Percentiles rank a stretch among this genome's conserved stretches.
Evolutionary conservation across 1,284 basidiomycete genomes (phyloP).

Genomic region (Leccinum pallidistipes): DNA sequence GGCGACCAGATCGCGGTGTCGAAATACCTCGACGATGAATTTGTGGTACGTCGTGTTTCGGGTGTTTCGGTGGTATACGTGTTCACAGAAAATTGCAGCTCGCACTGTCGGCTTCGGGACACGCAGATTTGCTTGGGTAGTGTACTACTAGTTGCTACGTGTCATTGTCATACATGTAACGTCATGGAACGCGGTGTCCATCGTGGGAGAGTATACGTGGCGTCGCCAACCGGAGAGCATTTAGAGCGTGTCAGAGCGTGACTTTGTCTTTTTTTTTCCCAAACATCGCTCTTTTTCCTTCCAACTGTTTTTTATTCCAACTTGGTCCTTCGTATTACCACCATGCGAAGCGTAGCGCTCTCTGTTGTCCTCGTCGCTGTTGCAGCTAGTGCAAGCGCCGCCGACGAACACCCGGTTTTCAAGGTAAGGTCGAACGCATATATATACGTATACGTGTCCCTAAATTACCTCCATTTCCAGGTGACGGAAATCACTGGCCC

Average conservation of each 20-base stretch:
- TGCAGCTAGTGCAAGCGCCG: conserved; percentile 58
- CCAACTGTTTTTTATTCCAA: conserved; percentile 31
- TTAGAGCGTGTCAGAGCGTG: conserved; percentile 32
- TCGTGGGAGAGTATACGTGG: conserved; percentile 52
- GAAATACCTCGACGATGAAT: conserved; percentile 93
- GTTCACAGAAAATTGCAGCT: conserved; percentile 47
- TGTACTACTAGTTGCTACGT: neutral
- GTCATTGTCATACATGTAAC: neutral
- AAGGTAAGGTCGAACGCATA: conserved; percentile 44
- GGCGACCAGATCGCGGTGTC: conserved; percentile 93
- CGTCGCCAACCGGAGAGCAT: conserved; percentile 38
- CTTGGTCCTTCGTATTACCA: conserved; percentile 63
- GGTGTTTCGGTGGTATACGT: neutral
- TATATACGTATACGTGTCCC: conserved; percentile 5
- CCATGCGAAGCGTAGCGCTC: conserved; percentile 83
- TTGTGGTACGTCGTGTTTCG: conserved; percentile 63
- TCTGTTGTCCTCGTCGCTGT: conserved; percentile 67
- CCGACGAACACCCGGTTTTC: conserved; percentile 65
- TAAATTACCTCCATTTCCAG: conserved; percentile 41
- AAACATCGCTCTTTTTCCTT: conserved; percentile 31
- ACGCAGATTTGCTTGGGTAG: conserved; percentile 82
- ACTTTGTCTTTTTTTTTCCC: conserved; percentile 17
- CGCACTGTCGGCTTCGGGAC: conserved; percentile 87
- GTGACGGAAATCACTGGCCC: conserved; percentile 84
- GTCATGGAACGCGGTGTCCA: conserved; percentile 13